phyloP scores from a whole-genome alignment of 2,329 filamentous ascomycete species.

The Sarocladiaceae sp. region DNA sequence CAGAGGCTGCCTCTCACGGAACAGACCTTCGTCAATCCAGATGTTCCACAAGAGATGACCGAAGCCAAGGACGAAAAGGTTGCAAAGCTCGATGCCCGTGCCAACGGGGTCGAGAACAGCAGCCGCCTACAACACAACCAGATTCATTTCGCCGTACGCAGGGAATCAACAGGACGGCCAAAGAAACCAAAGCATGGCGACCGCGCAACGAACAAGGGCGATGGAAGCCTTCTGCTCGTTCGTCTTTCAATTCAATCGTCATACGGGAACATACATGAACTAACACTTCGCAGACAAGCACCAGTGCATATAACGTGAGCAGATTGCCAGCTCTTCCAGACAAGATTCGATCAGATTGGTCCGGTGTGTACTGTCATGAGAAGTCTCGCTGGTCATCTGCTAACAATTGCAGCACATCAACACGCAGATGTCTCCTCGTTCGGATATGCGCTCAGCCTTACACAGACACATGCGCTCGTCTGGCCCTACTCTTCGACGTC shows the following conservation, averaged over 20 bases:
- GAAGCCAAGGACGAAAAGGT: slow-evolving; percentile 50
- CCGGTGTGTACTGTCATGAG: slow-evolving; percentile 45
- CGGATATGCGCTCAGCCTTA: slow-evolving; percentile 75
- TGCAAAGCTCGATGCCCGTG: slow-evolving; percentile 21
- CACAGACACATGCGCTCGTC: slow-evolving; percentile 73
- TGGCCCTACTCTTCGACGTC: slow-evolving; percentile 79
- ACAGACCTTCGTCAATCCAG: slow-evolving; percentile 49
- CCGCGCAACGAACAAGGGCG: slow-evolving; percentile 55
- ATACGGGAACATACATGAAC: not conserved
- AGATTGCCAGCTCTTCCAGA: slow-evolving; percentile 79
- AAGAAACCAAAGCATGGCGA: slow-evolving; percentile 60
- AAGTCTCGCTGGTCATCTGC: not conserved
- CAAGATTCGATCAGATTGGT: slow-evolving; percentile 59
- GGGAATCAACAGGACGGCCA: slow-evolving; percentile 52
- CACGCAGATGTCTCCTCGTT: slow-evolving; percentile 58
- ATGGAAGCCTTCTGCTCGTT: slow-evolving; percentile 61
- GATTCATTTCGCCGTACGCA: slow-evolving; percentile 22
- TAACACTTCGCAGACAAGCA: slow-evolving; percentile 59
- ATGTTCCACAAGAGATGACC: slow-evolving; percentile 41
- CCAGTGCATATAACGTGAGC: slow-evolving; percentile 76
- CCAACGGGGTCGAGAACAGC: slow-evolving; percentile 32
- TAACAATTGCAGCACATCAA: slow-evolving; percentile 44
- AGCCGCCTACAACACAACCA: slow-evolving; percentile 18
- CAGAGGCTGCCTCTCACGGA: slow-evolving; percentile 52
- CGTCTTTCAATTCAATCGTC: not conserved